Percentiles rank a stretch among this genome's conserved stretches.
These are phyloP conservation scores for Xylaria telfairii DNA, from an alignment of 495 filamentous ascomycete genomes.

Conservation along the genomic window DNA sequence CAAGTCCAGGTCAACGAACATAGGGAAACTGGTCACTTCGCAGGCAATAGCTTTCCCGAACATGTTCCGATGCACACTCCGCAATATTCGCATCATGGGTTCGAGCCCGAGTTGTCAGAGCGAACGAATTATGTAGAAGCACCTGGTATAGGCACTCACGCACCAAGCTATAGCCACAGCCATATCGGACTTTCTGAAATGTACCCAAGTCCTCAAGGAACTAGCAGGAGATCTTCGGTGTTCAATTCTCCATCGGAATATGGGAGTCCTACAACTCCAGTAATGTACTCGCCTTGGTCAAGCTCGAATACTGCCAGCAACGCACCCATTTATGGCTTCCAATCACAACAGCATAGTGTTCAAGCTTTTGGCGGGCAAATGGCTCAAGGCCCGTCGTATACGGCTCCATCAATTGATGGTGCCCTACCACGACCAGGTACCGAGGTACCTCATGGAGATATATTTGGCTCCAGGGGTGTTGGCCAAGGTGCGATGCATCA, in stretches of 20 bases:
- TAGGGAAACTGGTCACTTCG: conserved; percentile 40
- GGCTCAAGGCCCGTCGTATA: conserved; percentile 33
- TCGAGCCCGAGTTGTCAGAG: conserved; percentile 40
- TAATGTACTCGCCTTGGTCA: conserved; percentile 41
- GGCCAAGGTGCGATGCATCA: conserved; percentile 3
- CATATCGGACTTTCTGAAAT: conserved; percentile 43
- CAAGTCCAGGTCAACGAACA: conserved; percentile 36
- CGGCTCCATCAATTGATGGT: conserved; percentile 37
- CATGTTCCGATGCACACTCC: conserved; percentile 39
- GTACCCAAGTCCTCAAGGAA: conserved; percentile 44
- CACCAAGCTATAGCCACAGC: conserved; percentile 31
- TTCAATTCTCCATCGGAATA: conserved; percentile 45
- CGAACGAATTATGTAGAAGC: conserved; percentile 44
- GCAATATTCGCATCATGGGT: conserved; percentile 35
- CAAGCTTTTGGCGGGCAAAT: conserved; percentile 23
- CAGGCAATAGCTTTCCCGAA: conserved; percentile 36
- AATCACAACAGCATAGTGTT: conserved; percentile 29
- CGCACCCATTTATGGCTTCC: conserved; percentile 39
- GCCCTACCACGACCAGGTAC: conserved; percentile 34
- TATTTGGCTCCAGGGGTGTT: conserved; percentile 32
- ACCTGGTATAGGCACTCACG: conserved; percentile 32
- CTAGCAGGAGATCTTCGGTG: conserved; percentile 42
- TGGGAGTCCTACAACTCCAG: conserved; percentile 37
- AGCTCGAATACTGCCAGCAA: conserved; percentile 39
- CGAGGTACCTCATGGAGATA: conserved; percentile 32